Evolutionary conservation across 805 yeast species (phyloP).

Genomic region (Metschnikowia lachancei): DNA sequence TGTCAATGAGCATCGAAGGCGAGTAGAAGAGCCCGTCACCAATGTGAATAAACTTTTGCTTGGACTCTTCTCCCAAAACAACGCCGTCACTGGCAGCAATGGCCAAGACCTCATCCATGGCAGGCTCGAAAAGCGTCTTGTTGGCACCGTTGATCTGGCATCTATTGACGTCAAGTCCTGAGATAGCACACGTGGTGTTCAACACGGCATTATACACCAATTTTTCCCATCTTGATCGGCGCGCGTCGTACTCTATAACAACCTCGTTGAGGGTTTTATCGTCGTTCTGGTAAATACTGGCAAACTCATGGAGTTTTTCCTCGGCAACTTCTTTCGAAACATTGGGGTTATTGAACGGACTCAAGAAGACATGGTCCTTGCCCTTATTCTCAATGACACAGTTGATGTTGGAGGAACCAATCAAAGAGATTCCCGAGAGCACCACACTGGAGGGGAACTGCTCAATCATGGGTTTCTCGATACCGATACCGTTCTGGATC

Average conservation of each 20-base stretch:
- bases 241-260: conserved; percentile 29
- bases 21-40: conserved; percentile 43
- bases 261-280: conserved; percentile 26
- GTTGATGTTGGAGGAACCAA: conserved; percentile 53
- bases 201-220: conserved; percentile 36
- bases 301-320: conserved; percentile 23
- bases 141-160: conserved; percentile 36
- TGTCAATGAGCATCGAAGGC: conserved; percentile 75
- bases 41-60: conserved; percentile 50
- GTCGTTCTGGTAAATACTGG: conserved; percentile 29
- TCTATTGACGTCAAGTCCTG: conserved; percentile 34
- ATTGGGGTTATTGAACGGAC: conserved; percentile 43
- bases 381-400: conserved; percentile 51
- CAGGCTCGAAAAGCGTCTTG: conserved; percentile 43
- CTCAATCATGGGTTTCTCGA: conserved; percentile 53
- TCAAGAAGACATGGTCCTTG: conserved; percentile 49
- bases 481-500: conserved; percentile 65
- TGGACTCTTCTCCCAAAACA: conserved; percentile 47
- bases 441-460: conserved; percentile 50
- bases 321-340: conserved; percentile 14
- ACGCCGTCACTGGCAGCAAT: conserved; percentile 72
- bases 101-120: conserved; percentile 63
- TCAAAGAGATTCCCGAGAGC: conserved; percentile 62
- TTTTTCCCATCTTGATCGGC: conserved; percentile 39
- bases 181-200: conserved; percentile 36